Percentiles rank a stretch among this genome's conserved stretches.
Conservation (phyloP, 2,329 filamentous ascomycete species). For the Alternaria brassicicola region DNA sequence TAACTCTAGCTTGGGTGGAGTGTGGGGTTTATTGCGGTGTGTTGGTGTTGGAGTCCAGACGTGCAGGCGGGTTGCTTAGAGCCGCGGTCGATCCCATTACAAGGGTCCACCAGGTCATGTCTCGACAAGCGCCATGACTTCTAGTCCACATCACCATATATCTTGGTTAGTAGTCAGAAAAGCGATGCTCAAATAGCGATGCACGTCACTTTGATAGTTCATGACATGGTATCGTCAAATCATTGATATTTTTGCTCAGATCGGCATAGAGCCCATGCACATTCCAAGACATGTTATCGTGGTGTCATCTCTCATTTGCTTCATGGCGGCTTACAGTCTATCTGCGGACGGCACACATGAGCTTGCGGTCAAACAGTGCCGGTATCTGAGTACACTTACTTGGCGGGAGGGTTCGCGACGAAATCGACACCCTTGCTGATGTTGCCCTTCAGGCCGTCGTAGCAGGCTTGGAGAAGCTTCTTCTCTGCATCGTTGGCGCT, state of each 20-base stretch:
- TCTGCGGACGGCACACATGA: conserved; percentile 17
- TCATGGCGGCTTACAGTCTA: conserved; percentile 25
- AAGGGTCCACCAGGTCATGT: conserved; percentile 19
- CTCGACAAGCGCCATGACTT: conserved; percentile 5
- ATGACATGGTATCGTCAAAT: background rate
- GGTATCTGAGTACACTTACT: conserved; percentile 33
- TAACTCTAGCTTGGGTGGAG: background rate
- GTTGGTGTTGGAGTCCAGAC: conserved; percentile 6
- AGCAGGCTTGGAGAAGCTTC: conserved; percentile 76
- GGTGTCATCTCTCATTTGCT: conserved; percentile 18
- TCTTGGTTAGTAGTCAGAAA: background rate
- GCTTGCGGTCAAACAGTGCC: background rate
- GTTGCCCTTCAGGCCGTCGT: conserved; percentile 85
- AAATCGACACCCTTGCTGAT: conserved; percentile 94
- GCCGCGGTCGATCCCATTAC: conserved; percentile 18
- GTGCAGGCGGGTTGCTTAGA: conserved; percentile 4
- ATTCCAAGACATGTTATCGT: conserved; percentile 18
- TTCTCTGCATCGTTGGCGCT: conserved; percentile 86
- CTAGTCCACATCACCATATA: background rate
- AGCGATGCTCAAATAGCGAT: background rate
- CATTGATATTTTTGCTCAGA: conserved; percentile 8
- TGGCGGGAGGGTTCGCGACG: conserved; percentile 75
- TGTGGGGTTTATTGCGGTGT: background rate
- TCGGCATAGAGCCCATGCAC: conserved; percentile 11
- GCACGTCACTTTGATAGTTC: background rate